A percentile compares a stretch with the other conserved stretches of the same genome.
phyloP scores from a whole-genome alignment of 1,139 yeast species.

The Scheffersomyces segobiensis region DNA sequence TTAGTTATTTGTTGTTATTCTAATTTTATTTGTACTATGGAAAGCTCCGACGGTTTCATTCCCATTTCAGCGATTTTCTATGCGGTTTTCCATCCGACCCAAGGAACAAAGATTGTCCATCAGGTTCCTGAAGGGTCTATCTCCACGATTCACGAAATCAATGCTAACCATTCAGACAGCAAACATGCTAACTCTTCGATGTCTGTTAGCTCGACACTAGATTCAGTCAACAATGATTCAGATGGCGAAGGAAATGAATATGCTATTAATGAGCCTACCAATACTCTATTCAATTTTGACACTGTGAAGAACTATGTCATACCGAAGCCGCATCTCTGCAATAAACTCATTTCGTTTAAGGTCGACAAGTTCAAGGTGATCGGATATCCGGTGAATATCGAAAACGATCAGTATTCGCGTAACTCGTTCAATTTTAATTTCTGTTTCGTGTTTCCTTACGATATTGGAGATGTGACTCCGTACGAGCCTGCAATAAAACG shows the following conservation, averaged over 20 bases:
- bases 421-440: conserved; percentile 92
- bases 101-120: conserved; percentile 90
- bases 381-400: conserved; percentile 90
- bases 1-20: no score
- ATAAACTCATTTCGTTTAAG: conserved; percentile 73
- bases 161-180: not conserved
- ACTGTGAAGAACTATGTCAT: conserved; percentile 85
- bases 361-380: conserved; percentile 70
- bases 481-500: conserved; percentile 84
- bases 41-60: conserved; percentile 60
- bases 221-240: not conserved
- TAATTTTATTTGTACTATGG: conserved; percentile 21
- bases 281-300: conserved; percentile 68
- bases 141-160: conserved; percentile 23
- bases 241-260: conserved; percentile 1
- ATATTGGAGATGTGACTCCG: conserved; percentile 71
- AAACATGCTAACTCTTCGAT: not conserved
- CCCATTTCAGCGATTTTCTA: conserved; percentile 87
- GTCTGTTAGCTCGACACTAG: not conserved
- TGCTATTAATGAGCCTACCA: conserved; percentile 1
- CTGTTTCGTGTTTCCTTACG: conserved; percentile 85
- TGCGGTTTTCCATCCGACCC: conserved; percentile 91
- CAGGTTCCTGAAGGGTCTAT: conserved; percentile 78
- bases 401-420: conserved; percentile 74
- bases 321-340: conserved; percentile 91